Evolutionary conservation across 2,329 filamentous ascomycete species (phyloP), one percentile per base, ranked within the genome.

Genomic region (Cordyceps pruinosa): DNA sequence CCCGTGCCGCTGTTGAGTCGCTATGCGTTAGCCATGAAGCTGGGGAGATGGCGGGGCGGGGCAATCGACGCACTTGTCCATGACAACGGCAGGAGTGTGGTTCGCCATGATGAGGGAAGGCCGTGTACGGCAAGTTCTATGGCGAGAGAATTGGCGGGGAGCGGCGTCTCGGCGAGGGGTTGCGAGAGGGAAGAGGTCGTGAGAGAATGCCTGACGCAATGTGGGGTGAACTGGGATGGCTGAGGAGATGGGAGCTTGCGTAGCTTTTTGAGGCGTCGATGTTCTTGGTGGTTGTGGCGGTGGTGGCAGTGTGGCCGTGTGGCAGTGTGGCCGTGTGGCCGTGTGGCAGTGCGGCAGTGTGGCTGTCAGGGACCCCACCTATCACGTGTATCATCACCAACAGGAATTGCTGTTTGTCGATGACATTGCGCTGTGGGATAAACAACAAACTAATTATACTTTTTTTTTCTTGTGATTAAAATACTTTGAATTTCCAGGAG

Each of bases 31-130:
- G 65, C 64, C 46, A 46, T 39, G 45, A 19, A 32, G 45, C 9
- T 44, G 34, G 26, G 28, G 44, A 70, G 21, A 17, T 25, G 39
- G 25, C 8, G 45, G 46, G 35, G 54, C 66, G 66, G 69, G 66
- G 68, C 66, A 63, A 69, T 72, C 61, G 68, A 83, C 90, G 77
- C 87, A 97, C 94, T 99, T 99, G 94, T 99, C 94, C 93, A 99
- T 99, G 90, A 99, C 94, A 97, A 99, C 94, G 89, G 94, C 94
- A 69, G 94, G 94, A 73, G 94, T 97, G 85, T 97, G 93, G 79
- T 89, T 88, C 72, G 94, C 93, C 94, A 99, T 99, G 66, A 59
- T 66, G 66, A 63, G 52, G 57, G 54, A 57, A 60, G 23, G 64
- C 62, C 65, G 62, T 63, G 61, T 58, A 59, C 44, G 37, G 52